phyloP scores from a whole-genome alignment of 176 grass and related monocot genomes.

The Musa beccarii region DNA sequence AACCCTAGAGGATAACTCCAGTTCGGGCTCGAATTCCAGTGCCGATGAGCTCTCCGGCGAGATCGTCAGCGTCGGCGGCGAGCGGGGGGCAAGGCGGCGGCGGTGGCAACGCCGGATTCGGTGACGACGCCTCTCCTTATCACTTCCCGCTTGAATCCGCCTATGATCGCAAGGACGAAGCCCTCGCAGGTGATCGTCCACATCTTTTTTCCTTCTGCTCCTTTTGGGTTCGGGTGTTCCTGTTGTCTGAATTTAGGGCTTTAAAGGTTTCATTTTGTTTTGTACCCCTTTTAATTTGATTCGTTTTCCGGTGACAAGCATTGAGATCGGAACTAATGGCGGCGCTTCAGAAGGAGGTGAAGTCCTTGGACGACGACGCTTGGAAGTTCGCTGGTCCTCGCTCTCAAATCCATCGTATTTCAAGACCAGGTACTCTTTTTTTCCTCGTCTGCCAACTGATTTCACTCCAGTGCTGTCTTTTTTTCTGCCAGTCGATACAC shows the following conservation, averaged over 20 bases:
- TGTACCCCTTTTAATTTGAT: neutral
- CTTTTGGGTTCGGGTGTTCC: neutral
- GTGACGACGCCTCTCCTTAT: constrained; percentile 14
- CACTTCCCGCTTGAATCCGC: constrained; percentile 47
- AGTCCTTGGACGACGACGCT: constrained; percentile 76
- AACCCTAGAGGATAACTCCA: neutral
- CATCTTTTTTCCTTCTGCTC: neutral
- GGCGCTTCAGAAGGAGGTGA: constrained; percentile 69
- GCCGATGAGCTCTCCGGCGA: constrained; percentile 73
- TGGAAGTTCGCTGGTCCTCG: constrained; percentile 83
- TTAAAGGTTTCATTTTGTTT: neutral
- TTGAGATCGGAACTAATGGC: constrained; percentile 70
- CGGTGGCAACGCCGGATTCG: neutral
- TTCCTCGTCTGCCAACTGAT: neutral
- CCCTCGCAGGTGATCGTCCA: constrained; percentile 36
- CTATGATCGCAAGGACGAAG: constrained; percentile 69
- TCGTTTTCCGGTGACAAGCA: constrained; percentile 28
- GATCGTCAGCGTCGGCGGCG: constrained; percentile 70
- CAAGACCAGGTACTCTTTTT: constrained; percentile 45
- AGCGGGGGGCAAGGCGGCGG: constrained; percentile 40
- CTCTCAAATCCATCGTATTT: constrained; percentile 66
- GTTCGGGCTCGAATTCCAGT: neutral
- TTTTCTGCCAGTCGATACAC: neutral
- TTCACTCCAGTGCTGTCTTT: neutral
- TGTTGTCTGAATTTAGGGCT: neutral